Evolutionary conservation across 1,284 basidiomycete species (phyloP).

Genomic region (Phlebopus sp.): DNA sequence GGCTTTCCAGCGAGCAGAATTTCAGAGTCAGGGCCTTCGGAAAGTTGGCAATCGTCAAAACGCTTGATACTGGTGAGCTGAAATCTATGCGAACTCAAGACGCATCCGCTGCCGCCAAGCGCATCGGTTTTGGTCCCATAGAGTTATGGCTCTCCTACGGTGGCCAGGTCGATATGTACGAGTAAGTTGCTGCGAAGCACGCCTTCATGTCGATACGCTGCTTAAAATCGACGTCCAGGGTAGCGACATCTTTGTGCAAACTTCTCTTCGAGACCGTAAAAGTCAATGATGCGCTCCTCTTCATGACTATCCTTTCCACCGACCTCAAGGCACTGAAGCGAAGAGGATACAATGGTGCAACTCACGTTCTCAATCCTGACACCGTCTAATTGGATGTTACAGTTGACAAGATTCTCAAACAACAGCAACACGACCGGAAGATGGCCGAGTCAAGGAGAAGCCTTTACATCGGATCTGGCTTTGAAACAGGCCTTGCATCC

Average conservation of each 20-base stretch:
- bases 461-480: slow-evolving; percentile 21
- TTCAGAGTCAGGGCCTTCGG: slow-evolving; percentile 71
- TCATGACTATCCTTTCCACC: slow-evolving; percentile 92
- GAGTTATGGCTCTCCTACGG: slow-evolving; percentile 75
- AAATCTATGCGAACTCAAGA: slow-evolving; percentile 56
- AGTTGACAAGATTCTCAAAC: slow-evolving; percentile 90
- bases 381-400: slow-evolving; percentile 6
- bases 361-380: background rate
- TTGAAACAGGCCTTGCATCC: slow-evolving; percentile 6
- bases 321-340: slow-evolving; percentile 82
- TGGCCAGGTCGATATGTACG: slow-evolving; percentile 86
- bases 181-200: slow-evolving; percentile 52
- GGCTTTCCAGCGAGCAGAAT: slow-evolving; percentile 70
- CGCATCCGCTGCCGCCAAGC: slow-evolving; percentile 73
- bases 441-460: slow-evolving; percentile 47
- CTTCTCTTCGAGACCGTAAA: slow-evolving; percentile 73
- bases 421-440: slow-evolving; percentile 74
- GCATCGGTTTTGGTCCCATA: slow-evolving; percentile 58
- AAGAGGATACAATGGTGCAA: slow-evolving; percentile 79
- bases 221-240: slow-evolving; percentile 39
- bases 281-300: slow-evolving; percentile 80
- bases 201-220: background rate
- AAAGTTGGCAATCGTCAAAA: slow-evolving; percentile 60
- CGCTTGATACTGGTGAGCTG: slow-evolving; percentile 49
- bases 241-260: slow-evolving; percentile 77